Evolutionary conservation across 1,284 basidiomycete species (phyloP), one percentile per base, ranked within the genome.

Genomic region (Amylostereum areolatum): DNA sequence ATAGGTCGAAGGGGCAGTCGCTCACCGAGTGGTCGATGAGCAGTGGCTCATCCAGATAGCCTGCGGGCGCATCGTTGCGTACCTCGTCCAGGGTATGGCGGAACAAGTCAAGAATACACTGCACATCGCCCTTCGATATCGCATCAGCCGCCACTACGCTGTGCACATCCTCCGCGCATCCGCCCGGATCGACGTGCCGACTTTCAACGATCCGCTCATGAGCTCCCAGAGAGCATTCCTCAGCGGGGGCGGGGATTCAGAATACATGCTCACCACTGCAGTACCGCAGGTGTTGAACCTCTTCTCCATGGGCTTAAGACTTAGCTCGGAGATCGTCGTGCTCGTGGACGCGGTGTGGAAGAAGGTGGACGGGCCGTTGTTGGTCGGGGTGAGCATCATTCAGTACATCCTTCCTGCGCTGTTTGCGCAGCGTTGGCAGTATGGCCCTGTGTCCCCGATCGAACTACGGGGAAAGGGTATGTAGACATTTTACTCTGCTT

Each of bases 171-270:
- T 87, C 61, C 70, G 70, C 36, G 79, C 83, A 5, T 75, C 83
- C 59, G 77, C 78, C 25, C 76, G 88, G 10, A 73, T 90, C 33
- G 87, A 90, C 61, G 71, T 89, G 2, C 85, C 87, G 2, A 88
- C 87, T 0, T 89, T 78, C 56, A 77, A 83, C 46, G 84, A 89
- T 61, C 72, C 80, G 3, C 73, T 75, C 5, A 70, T 89, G 8
- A 78, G 81, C 56, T 69, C 77, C 27, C 85, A 87, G 56, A 68
- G 89, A n/a, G 78, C 18, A 18, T 18, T 18, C 18, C 18, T 18
- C 18, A 18, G 18, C 18, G 18, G 18, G 18, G 18, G 18, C 18
- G 18, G 18, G 18, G 18, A 18, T 18, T 18, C 18, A 18, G 18
- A 18, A 18, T 18, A 18, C 18, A 18, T 18, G 18, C 18, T 18